phyloP scores from a whole-genome alignment of 164 flowering plant species.

The Platanus orientalis region DNA sequence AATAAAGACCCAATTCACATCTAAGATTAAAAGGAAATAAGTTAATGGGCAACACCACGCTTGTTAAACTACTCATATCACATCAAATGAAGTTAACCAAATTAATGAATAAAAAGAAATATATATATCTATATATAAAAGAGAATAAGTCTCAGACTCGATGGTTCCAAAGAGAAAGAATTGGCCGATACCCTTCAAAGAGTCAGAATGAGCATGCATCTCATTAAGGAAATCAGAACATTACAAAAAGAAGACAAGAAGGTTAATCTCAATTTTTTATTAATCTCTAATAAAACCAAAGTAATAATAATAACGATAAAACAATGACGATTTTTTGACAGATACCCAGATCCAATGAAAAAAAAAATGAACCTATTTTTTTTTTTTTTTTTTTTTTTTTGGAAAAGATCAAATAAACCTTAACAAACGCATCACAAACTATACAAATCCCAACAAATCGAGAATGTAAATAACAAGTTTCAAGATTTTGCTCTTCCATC shows the following conservation, averaged over 20 bases:
- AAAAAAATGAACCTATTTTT: no score
- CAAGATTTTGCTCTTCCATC: not conserved
- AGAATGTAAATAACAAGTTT: slow-evolving; percentile 2
- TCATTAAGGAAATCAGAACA: not conserved
- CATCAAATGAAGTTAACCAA: slow-evolving; percentile 8
- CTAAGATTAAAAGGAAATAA: not conserved
- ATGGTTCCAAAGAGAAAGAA: not conserved
- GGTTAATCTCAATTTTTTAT: not conserved
- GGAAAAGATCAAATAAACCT: not conserved
- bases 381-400: no score
- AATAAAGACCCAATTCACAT: not conserved
- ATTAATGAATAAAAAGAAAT: slow-evolving; percentile 2
- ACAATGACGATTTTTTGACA: no score
- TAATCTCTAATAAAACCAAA: not conserved
- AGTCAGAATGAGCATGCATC: not conserved
- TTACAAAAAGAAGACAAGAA: not conserved
- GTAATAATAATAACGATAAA: no score
- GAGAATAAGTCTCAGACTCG: no score
- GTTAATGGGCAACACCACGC: not conserved
- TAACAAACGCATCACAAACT: slow-evolving; percentile 5
- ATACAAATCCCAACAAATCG: slow-evolving; percentile 1
- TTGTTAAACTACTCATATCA: not conserved
- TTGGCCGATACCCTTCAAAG: not conserved
- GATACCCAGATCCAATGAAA: slow-evolving; percentile 14
- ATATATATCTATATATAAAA: no score